phyloP scores from a whole-genome alignment of 441 rosid genomes.

The Eruca vesicaria region DNA sequence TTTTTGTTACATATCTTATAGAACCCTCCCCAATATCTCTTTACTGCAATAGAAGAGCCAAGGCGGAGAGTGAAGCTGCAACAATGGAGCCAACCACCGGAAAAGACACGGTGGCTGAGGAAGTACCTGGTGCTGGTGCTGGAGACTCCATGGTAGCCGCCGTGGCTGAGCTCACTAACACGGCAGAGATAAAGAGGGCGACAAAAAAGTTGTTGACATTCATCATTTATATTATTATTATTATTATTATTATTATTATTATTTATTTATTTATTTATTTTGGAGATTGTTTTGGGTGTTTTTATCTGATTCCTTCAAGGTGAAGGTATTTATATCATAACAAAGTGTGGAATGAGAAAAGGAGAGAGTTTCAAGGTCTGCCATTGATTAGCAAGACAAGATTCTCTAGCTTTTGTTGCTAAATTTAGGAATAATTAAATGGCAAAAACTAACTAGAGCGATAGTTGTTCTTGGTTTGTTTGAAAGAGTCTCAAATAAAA shows the following conservation, averaged over 20 bases:
- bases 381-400: conserved; percentile 6
- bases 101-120: conserved; percentile 40
- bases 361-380: conserved; percentile 25
- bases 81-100: conserved; percentile 57
- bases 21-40: conserved; percentile 3
- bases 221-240: conserved; percentile 52
- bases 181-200: conserved; percentile 48
- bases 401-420: conserved; percentile 16
- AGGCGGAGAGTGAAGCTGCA: conserved; percentile 63
- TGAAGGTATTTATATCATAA: conserved; percentile 18
- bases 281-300: not conserved
- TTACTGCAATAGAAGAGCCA: conserved; percentile 55
- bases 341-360: not conserved
- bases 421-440: conserved; percentile 13
- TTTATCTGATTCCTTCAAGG: conserved; percentile 16
- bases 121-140: conserved; percentile 43
- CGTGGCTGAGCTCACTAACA: conserved; percentile 55
- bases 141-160: conserved; percentile 46
- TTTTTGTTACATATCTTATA: conserved; percentile 15
- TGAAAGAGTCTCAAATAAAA: conserved; percentile 9
- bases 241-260: conserved; percentile 32
- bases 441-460: not conserved
- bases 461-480: not conserved
- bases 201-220: conserved; percentile 54
- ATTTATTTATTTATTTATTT: not conserved